These are phyloP conservation scores for Platanus orientalis DNA, from an alignment of 164 flowering plant genomes.

Conservation along the genomic window DNA sequence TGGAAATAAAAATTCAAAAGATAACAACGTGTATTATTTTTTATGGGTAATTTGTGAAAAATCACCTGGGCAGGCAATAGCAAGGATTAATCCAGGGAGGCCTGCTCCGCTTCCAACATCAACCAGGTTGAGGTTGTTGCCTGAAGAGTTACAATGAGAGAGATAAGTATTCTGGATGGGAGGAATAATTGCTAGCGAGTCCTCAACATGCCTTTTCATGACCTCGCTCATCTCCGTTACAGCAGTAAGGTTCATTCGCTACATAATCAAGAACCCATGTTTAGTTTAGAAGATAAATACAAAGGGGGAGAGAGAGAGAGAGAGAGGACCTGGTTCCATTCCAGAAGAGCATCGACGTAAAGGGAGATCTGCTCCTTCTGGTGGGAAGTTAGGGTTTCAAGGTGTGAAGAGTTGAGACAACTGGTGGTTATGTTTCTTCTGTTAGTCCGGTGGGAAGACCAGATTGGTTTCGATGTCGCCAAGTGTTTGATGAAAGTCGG, in stretches of 20 bases:
- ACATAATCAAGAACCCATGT: conserved; percentile 12
- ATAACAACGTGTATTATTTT: neutral
- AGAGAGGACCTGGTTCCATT: conserved; percentile 73
- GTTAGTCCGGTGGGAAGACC: conserved; percentile 2
- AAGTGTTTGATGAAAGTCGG: conserved; percentile 57
- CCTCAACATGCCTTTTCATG: conserved; percentile 88
- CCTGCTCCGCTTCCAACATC: conserved; percentile 90
- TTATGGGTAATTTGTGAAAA: neutral
- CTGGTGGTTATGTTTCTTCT: conserved; percentile 18
- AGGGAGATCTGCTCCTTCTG: conserved; percentile 54
- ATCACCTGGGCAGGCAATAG: conserved; percentile 81
- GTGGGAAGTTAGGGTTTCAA: conserved; percentile 38
- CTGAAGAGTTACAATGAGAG: conserved; percentile 36
- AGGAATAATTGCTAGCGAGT: conserved; percentile 73
- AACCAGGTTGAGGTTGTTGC: conserved; percentile 46
- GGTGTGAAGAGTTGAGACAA: conserved; percentile 17
- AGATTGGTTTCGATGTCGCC: conserved; percentile 12
- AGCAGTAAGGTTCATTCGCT: conserved; percentile 73
- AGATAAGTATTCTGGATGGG: conserved; percentile 48
- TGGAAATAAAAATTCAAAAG: no score
- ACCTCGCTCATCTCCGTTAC: conserved; percentile 62
- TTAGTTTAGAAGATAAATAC: neutral
- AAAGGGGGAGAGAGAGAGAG: conserved; percentile 9
- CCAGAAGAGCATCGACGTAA: conserved; percentile 39
- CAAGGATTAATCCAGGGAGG: conserved; percentile 82